Evolutionary conservation across 2,329 filamentous ascomycete species (phyloP), one percentile per base, ranked within the genome.

Genomic region (Xylaria digitata): DNA sequence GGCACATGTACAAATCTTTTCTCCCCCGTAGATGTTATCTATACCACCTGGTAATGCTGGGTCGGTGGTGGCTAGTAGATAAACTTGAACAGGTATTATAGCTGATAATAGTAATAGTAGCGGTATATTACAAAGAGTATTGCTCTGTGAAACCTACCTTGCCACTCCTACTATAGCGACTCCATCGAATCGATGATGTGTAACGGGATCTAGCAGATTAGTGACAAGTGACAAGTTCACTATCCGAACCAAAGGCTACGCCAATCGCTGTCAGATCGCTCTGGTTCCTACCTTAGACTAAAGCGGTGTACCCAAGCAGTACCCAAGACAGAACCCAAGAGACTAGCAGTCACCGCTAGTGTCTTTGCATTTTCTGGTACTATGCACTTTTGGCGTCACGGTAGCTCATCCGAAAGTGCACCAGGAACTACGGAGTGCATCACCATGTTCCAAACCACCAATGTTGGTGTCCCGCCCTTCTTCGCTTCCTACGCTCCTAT

Each of bases 261-360:
- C 57, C 50, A 70, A 57, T 52, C 19, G 54, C 59, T 57, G 59
- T 17, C 55, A 66, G 66, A 69, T 69, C 66, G 46, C 53, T 52
- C 26, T 63, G 61, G 58, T 66, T 63, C 66, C 62, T 70, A 66
- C 65, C 55, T 68, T 66, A 70, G 67, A 60, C 65, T 50, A 54
- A 67, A 56, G 55, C 65, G 60, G 42, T 49, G 55, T 37, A 57
- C 45, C 53, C 45, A 52, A 21, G 30, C 32, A 40, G 34, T 55
- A 43, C 52, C 46, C 55, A 48, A 46, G 54, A 42, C 43, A 19
- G 53, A 15, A 30, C 34, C 61, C 21, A 58, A 40, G 48, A 63
- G 40, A 49, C 50, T 42, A 43, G 65, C 43, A 52, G 63, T 57
- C 63, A 66, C 59, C 54, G 63, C 63, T 63, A 66, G 60, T 57